A percentile compares a stretch with the other conserved stretches of the same genome.
phyloP scores from a whole-genome alignment of 371 early-diverging fungal genomes.

The Syncephalis fuscata region DNA sequence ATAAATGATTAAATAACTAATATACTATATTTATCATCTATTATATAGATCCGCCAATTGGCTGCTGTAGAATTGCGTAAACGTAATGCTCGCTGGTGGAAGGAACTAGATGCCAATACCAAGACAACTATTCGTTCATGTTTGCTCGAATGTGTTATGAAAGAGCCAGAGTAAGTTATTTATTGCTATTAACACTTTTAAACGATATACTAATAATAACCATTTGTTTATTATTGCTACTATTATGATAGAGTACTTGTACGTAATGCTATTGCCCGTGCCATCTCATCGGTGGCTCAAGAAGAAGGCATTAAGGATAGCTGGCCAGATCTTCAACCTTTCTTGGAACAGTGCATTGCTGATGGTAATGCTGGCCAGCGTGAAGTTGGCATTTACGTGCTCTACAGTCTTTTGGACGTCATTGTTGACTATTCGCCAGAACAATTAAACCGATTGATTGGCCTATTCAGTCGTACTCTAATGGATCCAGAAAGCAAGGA shows the following conservation, averaged over 20 bases:
- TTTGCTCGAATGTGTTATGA: slow-evolving; percentile 45
- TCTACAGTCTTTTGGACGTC: slow-evolving; percentile 69
- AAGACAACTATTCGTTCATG: slow-evolving; percentile 35
- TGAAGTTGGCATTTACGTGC: slow-evolving; percentile 69
- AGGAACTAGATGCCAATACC: slow-evolving; percentile 29
- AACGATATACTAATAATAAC: too few species aligned
- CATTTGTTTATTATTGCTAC: background rate
- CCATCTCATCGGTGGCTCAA: slow-evolving; percentile 72
- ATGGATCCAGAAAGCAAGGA: slow-evolving; percentile 66
- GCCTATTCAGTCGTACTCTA: slow-evolving; percentile 51
- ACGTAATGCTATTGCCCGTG: slow-evolving; percentile 67
- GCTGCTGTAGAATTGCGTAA: slow-evolving; percentile 83
- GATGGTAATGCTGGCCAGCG: slow-evolving; percentile 56
- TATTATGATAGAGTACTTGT: slow-evolving; percentile 32
- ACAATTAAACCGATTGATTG: slow-evolving; percentile 41
- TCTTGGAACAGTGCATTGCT: slow-evolving; percentile 57
- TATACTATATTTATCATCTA: too few species aligned
- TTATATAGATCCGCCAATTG: slow-evolving; percentile 68
- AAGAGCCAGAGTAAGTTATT: slow-evolving; percentile 45
- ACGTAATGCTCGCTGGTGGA: slow-evolving; percentile 56
- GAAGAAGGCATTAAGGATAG: slow-evolving; percentile 54
- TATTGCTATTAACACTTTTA: background rate
- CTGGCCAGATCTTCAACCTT: slow-evolving; percentile 65
- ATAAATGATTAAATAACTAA: too few species aligned
- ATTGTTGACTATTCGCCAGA: slow-evolving; percentile 54